Base-by-base conservation (phyloP, 805 yeast genomes). In the Komagataella pseudopastoris region DNA sequence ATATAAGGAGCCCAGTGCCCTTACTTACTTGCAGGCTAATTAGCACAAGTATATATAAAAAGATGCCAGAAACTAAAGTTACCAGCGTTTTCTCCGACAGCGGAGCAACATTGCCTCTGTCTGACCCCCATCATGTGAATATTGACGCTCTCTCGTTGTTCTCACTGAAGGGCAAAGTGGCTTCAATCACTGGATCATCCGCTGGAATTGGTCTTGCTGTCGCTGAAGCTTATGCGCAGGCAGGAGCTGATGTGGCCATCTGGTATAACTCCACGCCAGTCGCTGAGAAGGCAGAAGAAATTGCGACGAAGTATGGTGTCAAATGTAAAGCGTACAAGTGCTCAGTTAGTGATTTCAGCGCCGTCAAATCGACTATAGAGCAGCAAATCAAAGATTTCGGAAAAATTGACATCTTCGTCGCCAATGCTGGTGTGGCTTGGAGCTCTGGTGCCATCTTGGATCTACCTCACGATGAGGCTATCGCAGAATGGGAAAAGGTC, bases 381-480 rank as follows among this genome's bases (percentile, higher is more conserved):
- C 73, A 72, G 63, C 78, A 81, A 55, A 76, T 71, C 55, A 56
- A 66, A 53, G 95, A 87, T 61, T 88, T 88, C 63, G 93, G 91
- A 24, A 78, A 78, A 55, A 79, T 88, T 57, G 96, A 88, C 65
- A 70, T 87, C 23, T 83, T 86, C 60, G 93, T 88, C 48, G 95
- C 95, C 59, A 88, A 88, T 64, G 96, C 96, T 12, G 96, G 96
- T 46, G 80, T 87, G 49, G 81, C 88, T 14, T 88, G 95, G 95
- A 74, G 79, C 20, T 71, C 76, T 24, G 89, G 90, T 20, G 76
- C 76, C 17, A 63, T 80, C 55, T 50, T 59, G 5, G 68, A 68
- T 48, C 62, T 69, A 54, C 60, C 60, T 43, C 70, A 69, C 46
- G 70, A 69, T 3, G 72, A 69, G 49, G 79, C 78, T 55, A 72